Conservation (phyloP, 371 early-diverging fungal species). For the Apophysomyces trapeziformis region DNA sequence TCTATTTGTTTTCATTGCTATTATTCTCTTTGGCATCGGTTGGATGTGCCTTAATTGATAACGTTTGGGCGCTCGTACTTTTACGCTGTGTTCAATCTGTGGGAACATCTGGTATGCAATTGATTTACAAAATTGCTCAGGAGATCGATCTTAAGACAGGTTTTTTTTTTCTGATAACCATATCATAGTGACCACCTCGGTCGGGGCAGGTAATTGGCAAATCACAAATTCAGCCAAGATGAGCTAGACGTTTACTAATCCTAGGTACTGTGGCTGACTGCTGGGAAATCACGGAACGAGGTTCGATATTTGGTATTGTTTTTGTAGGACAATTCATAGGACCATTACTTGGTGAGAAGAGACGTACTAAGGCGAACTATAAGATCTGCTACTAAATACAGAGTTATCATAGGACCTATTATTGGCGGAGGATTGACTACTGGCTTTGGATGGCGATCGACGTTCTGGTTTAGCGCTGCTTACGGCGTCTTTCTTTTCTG, state of each 20-base stretch:
- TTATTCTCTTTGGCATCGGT: constrained; percentile 61
- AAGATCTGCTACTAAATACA: neutral
- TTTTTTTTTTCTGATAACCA: neutral
- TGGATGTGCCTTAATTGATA: constrained; percentile 61
- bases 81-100: constrained; percentile 68
- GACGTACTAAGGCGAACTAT: neutral
- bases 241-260: neutral
- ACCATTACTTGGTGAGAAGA: constrained; percentile 47
- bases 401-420: constrained; percentile 34
- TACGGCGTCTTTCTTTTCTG: constrained; percentile 58
- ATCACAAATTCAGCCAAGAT: neutral
- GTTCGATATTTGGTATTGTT: constrained; percentile 48
- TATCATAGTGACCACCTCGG: constrained; percentile 38
- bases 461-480: constrained; percentile 72
- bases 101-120: constrained; percentile 63
- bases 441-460: constrained; percentile 63
- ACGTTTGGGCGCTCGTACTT: constrained; percentile 55
- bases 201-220: constrained; percentile 32
- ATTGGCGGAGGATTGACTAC: constrained; percentile 47
- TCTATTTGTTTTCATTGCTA: constrained; percentile 59
- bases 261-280: constrained; percentile 42
- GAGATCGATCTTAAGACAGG: neutral
- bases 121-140: neutral
- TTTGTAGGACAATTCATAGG: constrained; percentile 65
- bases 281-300: constrained; percentile 43